These are phyloP conservation scores for Phytophthora pini DNA, from an alignment of 352 stramenopile genomes.

Conservation along the genomic window DNA sequence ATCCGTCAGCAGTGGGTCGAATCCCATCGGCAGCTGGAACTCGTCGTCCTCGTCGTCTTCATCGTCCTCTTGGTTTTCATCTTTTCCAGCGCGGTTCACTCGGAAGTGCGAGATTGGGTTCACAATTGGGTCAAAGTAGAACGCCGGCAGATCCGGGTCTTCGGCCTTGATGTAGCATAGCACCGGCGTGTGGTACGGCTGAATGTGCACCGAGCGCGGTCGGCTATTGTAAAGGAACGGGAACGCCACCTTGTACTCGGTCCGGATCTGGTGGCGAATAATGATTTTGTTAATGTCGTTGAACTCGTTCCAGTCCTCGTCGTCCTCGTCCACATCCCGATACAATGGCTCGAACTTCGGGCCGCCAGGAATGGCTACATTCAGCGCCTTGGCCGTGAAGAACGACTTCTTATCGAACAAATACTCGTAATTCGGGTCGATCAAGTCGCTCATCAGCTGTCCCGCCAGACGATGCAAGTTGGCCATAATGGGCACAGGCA, in stretches of 20 bases:
- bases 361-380: conserved; percentile 98
- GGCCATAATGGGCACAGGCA: conserved; percentile 98
- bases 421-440: conserved; percentile 97
- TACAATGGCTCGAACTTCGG: conserved; percentile 99
- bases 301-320: conserved; percentile 99
- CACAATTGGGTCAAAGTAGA: conserved; percentile 97
- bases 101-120: conserved; percentile 98
- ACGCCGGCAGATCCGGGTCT: conserved; percentile 95
- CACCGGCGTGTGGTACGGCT: conserved; percentile 96
- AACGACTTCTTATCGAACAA: conserved; percentile 97
- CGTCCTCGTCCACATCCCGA: conserved; percentile 97
- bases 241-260: conserved; percentile 99
- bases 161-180: conserved; percentile 98
- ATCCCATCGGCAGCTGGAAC: conserved; percentile 87
- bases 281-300: conserved; percentile 99
- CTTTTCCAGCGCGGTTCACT: conserved; percentile 73
- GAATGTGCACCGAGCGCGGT: conserved; percentile 94
- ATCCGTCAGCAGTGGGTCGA: conserved; percentile 93
- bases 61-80: conserved; percentile 44
- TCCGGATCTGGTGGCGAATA: conserved; percentile 98
- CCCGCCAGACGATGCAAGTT: conserved; percentile 97
- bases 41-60: conserved; percentile 89
- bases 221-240: conserved; percentile 99
- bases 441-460: conserved; percentile 96
- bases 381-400: conserved; percentile 99